Percentiles rank a stretch among this genome's conserved stretches.
phyloP scores from a whole-genome alignment of 1,139 yeast species.

The Yamadazyma trypodendri region DNA sequence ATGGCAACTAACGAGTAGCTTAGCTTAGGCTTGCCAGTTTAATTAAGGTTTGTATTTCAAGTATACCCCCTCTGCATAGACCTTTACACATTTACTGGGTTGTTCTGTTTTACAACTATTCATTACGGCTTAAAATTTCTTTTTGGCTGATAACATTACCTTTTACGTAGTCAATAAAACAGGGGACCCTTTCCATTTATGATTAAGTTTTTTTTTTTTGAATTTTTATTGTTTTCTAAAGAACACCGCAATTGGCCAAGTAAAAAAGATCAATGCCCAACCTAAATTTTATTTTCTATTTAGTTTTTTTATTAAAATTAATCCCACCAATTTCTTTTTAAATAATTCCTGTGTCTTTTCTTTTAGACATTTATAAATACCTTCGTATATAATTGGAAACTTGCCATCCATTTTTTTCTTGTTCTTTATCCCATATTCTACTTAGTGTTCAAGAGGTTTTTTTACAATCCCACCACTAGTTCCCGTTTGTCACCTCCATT shows the following conservation, averaged over 20 bases:
- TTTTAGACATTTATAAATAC: constrained; percentile 3
- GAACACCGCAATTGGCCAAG: not conserved
- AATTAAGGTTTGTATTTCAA: not conserved
- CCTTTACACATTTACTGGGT: not conserved
- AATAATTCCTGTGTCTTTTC: not conserved
- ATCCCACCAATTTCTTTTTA: not conserved
- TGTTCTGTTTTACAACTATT: not conserved
- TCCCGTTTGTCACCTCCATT: not conserved
- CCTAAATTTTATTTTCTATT: not conserved
- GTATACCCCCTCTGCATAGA: not conserved
- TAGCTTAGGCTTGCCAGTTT: not conserved
- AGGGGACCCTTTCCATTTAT: not conserved
- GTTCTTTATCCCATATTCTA: not conserved
- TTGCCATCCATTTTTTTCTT: not conserved
- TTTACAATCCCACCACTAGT: no score
- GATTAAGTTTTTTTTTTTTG: not conserved
- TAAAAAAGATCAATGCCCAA: constrained; percentile 1
- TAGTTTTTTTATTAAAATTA: not conserved
- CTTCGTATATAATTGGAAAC: constrained; percentile 5
- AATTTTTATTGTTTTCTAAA: not conserved
- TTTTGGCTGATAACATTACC: not conserved
- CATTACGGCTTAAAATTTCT: not conserved
- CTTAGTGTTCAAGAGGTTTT: not conserved
- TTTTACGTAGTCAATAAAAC: not conserved
- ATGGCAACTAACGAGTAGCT: no score